These are phyloP conservation scores for Chrysopogon serrulatus DNA, from an alignment of 176 grass and related monocot genomes.

Conservation along the genomic window DNA sequence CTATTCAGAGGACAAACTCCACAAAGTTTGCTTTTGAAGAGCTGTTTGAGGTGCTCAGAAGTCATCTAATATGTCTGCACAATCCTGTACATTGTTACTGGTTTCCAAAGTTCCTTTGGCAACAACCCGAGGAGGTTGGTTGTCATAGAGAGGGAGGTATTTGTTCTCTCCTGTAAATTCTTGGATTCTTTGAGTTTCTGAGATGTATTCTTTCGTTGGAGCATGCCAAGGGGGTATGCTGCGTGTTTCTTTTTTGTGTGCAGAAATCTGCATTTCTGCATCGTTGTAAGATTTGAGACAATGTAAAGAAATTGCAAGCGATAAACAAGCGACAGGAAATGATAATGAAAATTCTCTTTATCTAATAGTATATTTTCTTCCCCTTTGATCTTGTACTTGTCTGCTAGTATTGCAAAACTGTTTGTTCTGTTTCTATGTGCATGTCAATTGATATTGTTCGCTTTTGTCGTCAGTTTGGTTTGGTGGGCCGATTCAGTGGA, in stretches of 20 bases:
- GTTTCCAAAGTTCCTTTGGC: background rate
- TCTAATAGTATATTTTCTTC: background rate
- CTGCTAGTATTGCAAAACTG: background rate
- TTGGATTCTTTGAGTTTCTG: background rate
- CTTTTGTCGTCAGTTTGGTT: background rate
- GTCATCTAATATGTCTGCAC: background rate
- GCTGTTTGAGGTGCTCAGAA: background rate
- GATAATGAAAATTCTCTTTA: background rate
- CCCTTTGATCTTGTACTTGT: background rate
- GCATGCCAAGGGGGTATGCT: slow-evolving; percentile 15
- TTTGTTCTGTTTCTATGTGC: background rate
- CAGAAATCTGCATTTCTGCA: slow-evolving; percentile 27
- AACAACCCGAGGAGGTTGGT: background rate
- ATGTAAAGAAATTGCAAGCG: background rate
- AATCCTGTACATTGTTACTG: slow-evolving; percentile 26
- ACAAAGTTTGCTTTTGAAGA: background rate
- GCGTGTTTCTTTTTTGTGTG: background rate
- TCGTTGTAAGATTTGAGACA: background rate
- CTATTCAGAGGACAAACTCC: background rate
- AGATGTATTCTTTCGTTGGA: slow-evolving; percentile 20
- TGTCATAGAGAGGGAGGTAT: background rate
- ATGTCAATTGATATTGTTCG: background rate
- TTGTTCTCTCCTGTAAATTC: slow-evolving; percentile 36
- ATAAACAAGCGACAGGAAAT: background rate
- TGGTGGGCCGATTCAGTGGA: too few species aligned